Percentiles rank a stretch among this genome's conserved stretches.
These are phyloP conservation scores for Flammula alnicola DNA, from an alignment of 1,284 basidiomycete species.

Conservation along the genomic window DNA sequence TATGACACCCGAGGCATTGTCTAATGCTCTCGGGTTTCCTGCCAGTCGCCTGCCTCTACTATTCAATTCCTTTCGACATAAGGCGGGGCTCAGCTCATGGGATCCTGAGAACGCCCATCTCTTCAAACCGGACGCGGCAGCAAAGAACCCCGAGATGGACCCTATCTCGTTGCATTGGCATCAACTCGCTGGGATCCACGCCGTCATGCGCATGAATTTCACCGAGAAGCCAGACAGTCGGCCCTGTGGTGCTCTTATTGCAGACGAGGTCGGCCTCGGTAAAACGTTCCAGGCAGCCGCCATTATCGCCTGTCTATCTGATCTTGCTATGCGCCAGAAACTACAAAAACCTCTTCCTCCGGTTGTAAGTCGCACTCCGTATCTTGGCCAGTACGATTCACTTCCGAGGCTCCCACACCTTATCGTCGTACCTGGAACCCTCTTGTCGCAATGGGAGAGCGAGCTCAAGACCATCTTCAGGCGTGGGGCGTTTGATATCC, in stretches of 20 bases:
- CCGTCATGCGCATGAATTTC: neutral
- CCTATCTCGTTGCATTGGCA: neutral
- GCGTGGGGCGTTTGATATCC: neutral
- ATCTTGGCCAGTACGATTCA: neutral
- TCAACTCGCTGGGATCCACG: neutral
- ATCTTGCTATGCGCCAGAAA: conserved; percentile 14
- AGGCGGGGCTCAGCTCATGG: neutral
- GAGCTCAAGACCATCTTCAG: neutral
- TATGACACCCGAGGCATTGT: neutral
- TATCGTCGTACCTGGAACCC: conserved; percentile 3
- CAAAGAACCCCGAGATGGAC: neutral
- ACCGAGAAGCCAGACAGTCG: neutral
- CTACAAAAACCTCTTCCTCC: conserved; percentile 12
- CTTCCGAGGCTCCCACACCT: conserved; percentile 5
- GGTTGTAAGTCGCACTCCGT: conserved; percentile 7
- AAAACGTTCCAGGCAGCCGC: conserved; percentile 1
- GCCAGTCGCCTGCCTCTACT: neutral
- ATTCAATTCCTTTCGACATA: neutral
- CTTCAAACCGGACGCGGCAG: conserved; percentile 3
- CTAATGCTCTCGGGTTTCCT: neutral
- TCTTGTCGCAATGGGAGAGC: neutral
- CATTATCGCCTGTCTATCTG: conserved; percentile 9
- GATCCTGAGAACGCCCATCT: neutral
- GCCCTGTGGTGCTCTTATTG: conserved; percentile 8
- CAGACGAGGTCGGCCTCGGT: conserved; percentile 18